Conservation (phyloP, 768 basidiomycete genomes). For the Multifurca ochricompacta region DNA sequence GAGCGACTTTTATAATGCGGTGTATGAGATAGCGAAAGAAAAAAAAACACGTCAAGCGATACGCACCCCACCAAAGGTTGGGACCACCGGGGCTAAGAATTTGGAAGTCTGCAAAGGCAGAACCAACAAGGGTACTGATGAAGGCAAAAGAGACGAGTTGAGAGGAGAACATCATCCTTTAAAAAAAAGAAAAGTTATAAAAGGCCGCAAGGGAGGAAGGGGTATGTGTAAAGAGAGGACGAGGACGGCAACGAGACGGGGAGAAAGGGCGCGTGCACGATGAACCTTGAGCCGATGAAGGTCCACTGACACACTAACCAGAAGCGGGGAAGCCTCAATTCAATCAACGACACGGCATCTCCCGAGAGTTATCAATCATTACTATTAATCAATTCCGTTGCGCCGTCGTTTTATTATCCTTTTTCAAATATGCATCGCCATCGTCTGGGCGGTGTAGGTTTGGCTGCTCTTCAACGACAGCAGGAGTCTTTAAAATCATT, state of each 20-base stretch:
- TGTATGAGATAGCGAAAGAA: background rate
- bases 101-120: conserved; percentile 35
- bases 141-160: conserved; percentile 29
- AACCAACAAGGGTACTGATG: conserved; percentile 33
- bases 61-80: conserved; percentile 56
- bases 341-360: background rate
- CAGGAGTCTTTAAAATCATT: conserved; percentile 76
- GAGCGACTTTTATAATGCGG: conserved; percentile 38
- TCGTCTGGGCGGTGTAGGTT: conserved; percentile 71
- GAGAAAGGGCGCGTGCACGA: background rate
- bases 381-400: no score
- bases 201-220: conserved; percentile 6
- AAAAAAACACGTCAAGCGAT: background rate
- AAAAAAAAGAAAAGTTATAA: background rate
- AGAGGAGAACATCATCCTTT: conserved; percentile 28
- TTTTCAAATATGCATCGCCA: conserved; percentile 52
- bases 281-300: background rate
- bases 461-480: conserved; percentile 87
- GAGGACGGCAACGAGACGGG: background rate
- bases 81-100: conserved; percentile 39
- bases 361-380: background rate
- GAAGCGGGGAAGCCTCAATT: background rate
- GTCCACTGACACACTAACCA: no score
- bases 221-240: conserved; percentile 4
- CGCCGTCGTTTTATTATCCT: no score